Base-by-base conservation (phyloP, 164 flowering plant genomes). In the Warburgia ugandensis region DNA sequence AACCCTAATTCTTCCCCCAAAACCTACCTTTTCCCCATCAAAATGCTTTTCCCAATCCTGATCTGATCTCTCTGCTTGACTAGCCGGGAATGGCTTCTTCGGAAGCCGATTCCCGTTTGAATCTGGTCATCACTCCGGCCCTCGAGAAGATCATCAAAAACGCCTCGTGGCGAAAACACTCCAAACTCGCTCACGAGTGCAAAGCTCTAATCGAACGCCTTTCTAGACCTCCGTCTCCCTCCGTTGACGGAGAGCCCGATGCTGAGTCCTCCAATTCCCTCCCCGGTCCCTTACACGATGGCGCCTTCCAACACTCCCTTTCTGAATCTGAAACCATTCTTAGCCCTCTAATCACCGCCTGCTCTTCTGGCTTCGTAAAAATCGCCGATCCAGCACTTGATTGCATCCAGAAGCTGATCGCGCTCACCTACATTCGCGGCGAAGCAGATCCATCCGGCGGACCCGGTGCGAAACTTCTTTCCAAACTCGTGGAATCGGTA, bases 31-130 rank as follows among this genome's bases (percentile, higher is more conserved):
- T n/a, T n/a, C n/a, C n/a, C n/a, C n/a, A n/a, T n/a, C n/a, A n/a
- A n/a, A n/a, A n/a, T n/a, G n/a, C n/a, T n/a, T n/a, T n/a, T n/a
- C n/a, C n/a, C n/a, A n/a, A n/a, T n/a, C n/a, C 41, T 8, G 75
- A 72, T 72, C 79, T 61, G 68, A 58, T 46, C 19, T 25, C 21
- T 19, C 22, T 39, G 45, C 41, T 37, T 36, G 32, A 16, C 40
- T 41, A 31, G 14, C 37, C 52, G 84, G 91, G 88, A 81, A 85
- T 85, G 98, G 96, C 96, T 85, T 85, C 96, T 68, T 56, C 86
- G 91, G 96, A 84, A 77, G 95, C 95, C 78, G 86, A 80, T 80
- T 86, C 99, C 92, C 95, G 89, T 35, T 67, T 92, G 52, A 62
- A 49, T 61, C 77, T 63, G 69, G 76, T 78, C 19, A 32, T 92